A percentile compares a stretch with the other conserved stretches of the same genome.
Evolutionary conservation across 768 basidiomycete genomes (phyloP).

Genomic region (Suillus subalutaceus): DNA sequence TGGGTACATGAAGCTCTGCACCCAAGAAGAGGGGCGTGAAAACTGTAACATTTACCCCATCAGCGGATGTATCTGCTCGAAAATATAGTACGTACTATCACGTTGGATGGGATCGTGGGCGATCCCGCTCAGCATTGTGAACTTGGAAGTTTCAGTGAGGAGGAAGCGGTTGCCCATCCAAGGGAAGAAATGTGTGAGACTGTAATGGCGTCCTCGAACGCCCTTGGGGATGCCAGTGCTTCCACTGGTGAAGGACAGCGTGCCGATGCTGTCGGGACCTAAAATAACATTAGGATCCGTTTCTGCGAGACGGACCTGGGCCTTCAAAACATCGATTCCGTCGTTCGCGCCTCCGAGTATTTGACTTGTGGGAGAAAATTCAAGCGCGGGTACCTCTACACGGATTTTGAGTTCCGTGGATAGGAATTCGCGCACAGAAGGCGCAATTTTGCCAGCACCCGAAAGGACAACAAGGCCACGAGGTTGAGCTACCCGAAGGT

Average conservation of each 20-base stretch:
- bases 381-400: slow-evolving; percentile 88
- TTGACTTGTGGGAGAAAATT: slow-evolving; percentile 64
- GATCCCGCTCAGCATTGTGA: slow-evolving; percentile 98
- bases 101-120: slow-evolving; percentile 99
- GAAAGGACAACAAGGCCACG: slow-evolving; percentile 89
- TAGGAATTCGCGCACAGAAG: slow-evolving; percentile 84
- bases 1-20: slow-evolving; percentile 93
- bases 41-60: slow-evolving; percentile 51
- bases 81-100: slow-evolving; percentile 74
- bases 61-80: background rate
- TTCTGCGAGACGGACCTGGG: slow-evolving; percentile 51
- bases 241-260: slow-evolving; percentile 94
- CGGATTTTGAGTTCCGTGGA: slow-evolving; percentile 78
- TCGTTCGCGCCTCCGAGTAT: slow-evolving; percentile 64
- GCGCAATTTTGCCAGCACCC: slow-evolving; percentile 81
- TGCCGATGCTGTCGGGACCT: slow-evolving; percentile 95
- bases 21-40: slow-evolving; percentile 99
- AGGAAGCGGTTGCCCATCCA: slow-evolving; percentile 96
- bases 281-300: slow-evolving; percentile 81
- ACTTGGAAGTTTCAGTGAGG: slow-evolving; percentile 73
- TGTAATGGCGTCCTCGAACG: slow-evolving; percentile 94
- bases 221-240: slow-evolving; percentile 98
- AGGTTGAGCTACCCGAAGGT: slow-evolving; percentile 90
- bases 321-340: slow-evolving; percentile 65
- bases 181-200: slow-evolving; percentile 98